A percentile compares a stretch with the other conserved stretches of the same genome.
phyloP scores from a whole-genome alignment of 441 rosid genomes.

The Brassica balearica region DNA sequence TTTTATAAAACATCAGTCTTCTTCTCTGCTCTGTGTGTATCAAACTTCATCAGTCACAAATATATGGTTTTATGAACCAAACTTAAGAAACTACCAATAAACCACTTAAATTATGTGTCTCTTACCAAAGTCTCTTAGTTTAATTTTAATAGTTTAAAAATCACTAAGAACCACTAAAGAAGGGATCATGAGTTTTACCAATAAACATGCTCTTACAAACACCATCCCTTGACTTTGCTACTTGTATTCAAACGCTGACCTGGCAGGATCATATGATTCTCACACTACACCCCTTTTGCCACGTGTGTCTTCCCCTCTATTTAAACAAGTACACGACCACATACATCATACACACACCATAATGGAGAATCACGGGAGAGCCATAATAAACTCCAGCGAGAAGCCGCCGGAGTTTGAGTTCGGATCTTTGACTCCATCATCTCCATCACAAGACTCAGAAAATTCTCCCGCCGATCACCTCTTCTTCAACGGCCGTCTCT shows the following conservation, averaged over 20 bases:
- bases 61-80: too few relatives aligned
- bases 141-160: too few relatives aligned
- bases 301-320: constrained; percentile 29
- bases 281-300: constrained; percentile 7
- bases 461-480: constrained; percentile 81
- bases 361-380: constrained; percentile 14
- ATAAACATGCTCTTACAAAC: too few relatives aligned
- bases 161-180: too few relatives aligned
- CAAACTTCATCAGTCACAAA: too few relatives aligned
- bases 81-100: too few relatives aligned
- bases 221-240: constrained; percentile 19
- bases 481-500: constrained; percentile 74
- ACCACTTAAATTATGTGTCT: too few relatives aligned
- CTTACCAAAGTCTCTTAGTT: too few relatives aligned
- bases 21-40: too few relatives aligned
- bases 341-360: background rate
- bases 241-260: constrained; percentile 25
- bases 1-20: too few relatives aligned
- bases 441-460: constrained; percentile 56
- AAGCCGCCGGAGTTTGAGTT: constrained; percentile 61
- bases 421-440: constrained; percentile 60
- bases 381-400: constrained; percentile 8
- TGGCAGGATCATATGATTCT: constrained; percentile 24
- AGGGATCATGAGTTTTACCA: too few relatives aligned
- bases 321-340: constrained; percentile 28